Conservation (phyloP, 345 rosid genomes). For the Salix viminalis region DNA sequence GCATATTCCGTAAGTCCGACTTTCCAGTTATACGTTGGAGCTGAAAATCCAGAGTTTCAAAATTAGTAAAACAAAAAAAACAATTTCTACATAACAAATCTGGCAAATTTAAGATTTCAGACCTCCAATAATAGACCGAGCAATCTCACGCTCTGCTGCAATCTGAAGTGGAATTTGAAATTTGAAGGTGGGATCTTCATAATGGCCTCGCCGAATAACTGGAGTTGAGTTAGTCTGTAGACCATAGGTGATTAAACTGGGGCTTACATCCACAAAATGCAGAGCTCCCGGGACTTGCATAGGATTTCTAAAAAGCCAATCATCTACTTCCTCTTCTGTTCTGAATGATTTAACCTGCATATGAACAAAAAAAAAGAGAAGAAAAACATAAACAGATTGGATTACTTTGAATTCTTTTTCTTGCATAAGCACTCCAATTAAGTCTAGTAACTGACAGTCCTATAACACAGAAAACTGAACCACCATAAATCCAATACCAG, state of each 20-base stretch:
- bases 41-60: slow-evolving; percentile 21
- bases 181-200: slow-evolving; percentile 81
- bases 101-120: neutral
- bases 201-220: slow-evolving; percentile 40
- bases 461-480: too few species aligned
- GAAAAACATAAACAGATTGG: neutral
- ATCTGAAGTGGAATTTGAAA: slow-evolving; percentile 85
- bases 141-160: slow-evolving; percentile 95
- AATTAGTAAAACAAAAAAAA: too few species aligned
- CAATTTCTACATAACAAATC: neutral
- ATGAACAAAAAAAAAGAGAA: too few species aligned
- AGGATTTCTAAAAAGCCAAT: slow-evolving; percentile 55
- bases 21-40: slow-evolving; percentile 59
- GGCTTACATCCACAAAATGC: slow-evolving; percentile 53
- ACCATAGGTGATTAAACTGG: slow-evolving; percentile 67
- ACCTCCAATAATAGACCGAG: slow-evolving; percentile 78
- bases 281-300: slow-evolving; percentile 68
- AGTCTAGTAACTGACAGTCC: too few species aligned
- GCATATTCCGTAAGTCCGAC: slow-evolving; percentile 80
- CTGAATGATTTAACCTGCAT: slow-evolving; percentile 59
- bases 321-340: slow-evolving; percentile 49
- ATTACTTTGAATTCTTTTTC: neutral
- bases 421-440: too few species aligned
- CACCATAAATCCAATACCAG: too few species aligned
- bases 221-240: slow-evolving; percentile 83